Conservation (phyloP, 139 green algal species). For the Asterochloris sp. region DNA sequence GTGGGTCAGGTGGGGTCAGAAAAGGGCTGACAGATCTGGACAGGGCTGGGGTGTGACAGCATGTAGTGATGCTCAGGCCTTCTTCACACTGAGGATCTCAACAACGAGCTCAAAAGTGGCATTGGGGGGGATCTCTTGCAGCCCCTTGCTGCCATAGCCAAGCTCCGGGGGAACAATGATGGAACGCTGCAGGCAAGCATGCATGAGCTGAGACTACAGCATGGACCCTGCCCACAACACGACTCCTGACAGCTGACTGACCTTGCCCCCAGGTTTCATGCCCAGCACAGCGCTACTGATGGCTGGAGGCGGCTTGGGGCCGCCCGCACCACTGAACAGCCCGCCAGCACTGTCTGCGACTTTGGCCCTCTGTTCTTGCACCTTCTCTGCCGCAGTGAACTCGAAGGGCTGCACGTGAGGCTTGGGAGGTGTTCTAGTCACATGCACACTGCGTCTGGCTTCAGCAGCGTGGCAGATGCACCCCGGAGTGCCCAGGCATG, state of each 20-base stretch:
- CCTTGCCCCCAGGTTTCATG: slow-evolving; percentile 86
- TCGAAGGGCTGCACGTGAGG: slow-evolving; percentile 70
- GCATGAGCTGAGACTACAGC: not conserved
- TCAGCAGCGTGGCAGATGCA: not conserved
- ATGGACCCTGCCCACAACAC: not conserved
- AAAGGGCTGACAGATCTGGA: too few relatives aligned
- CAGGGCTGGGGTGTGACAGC: too few relatives aligned
- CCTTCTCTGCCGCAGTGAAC: slow-evolving; percentile 67
- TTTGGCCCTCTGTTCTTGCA: slow-evolving; percentile 30
- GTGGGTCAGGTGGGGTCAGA: too few relatives aligned
- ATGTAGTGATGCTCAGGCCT: not conserved
- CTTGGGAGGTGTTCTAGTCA: not conserved
- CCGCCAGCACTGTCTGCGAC: slow-evolving; percentile 48
- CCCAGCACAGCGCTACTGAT: slow-evolving; percentile 74
- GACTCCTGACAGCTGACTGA: slow-evolving; percentile 22
- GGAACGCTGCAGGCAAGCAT: slow-evolving; percentile 19
- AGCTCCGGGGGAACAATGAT: slow-evolving; percentile 30
- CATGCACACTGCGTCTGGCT: not conserved
- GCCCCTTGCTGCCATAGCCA: slow-evolving; percentile 33
- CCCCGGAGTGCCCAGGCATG: not conserved
- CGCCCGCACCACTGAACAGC: slow-evolving; percentile 66
- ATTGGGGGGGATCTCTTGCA: slow-evolving; percentile 46
- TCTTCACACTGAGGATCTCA: slow-evolving; percentile 20
- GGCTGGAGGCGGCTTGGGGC: slow-evolving; percentile 82
- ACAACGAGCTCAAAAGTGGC: slow-evolving; percentile 37